Base-by-base conservation (phyloP, 768 basidiomycete genomes). In the Lactarius psammicola region DNA sequence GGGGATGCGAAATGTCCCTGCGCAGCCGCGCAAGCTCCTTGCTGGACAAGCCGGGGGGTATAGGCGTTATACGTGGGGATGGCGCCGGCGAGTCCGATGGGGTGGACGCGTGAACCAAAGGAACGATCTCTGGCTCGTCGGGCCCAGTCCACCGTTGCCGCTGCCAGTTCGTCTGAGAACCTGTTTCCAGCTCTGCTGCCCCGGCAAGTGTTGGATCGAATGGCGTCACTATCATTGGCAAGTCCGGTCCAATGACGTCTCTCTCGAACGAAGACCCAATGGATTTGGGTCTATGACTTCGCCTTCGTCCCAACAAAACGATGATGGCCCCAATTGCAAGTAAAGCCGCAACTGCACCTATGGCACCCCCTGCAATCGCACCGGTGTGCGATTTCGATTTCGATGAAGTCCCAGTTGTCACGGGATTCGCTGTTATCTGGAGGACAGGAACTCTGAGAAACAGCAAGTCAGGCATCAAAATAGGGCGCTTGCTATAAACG, bases 21-120 rank as follows among this genome's bases (percentile, higher is more conserved):
- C n/a, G n/a, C n/a, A 61, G 34, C 26, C 23, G 65, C 30, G 65
- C 65, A 18, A 66, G 60, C 53, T 68, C 46, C 33, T 66, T 68
- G 40, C 33, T n/a, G 3, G 65, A 44, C 33, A 68, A 31, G 31
- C 65, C 65, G 5, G 38, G 17, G 0, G 56, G 56, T 18, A 36
- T 31, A 1, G 63, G 38, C 20, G 28, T 6, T 20, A 7, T 20
- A 17, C 54, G 34, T 18, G 30, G 67, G 8, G 26, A 9, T 23
- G 26, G 40, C 9, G n/a, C n/a, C n/a, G n/a, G n/a, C n/a, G n/a
- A n/a, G n/a, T n/a, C n/a, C n/a, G n/a, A n/a, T n/a, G n/a, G 49
- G 46, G 31, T n/a, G n/a, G n/a, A n/a, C n/a, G n/a, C n/a, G n/a
- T n/a, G n/a, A n/a, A n/a, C n/a, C n/a, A n/a, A n/a, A 38, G 38